phyloP scores from a whole-genome alignment of 2,329 filamentous ascomycete species.

The Aspergillus tubingensis region DNA sequence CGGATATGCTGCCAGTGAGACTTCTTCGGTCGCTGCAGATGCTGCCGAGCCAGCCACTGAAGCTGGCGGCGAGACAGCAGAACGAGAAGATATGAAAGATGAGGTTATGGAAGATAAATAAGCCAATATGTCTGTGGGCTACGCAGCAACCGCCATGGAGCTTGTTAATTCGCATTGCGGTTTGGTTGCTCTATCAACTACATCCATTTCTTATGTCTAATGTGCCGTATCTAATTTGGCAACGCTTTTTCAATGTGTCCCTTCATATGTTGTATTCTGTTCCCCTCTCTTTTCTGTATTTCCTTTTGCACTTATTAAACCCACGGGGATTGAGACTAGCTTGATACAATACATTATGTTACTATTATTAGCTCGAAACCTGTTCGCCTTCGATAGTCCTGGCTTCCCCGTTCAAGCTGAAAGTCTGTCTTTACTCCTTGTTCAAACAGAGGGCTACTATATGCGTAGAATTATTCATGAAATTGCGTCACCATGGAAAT shows the following conservation, averaged over 20 bases:
- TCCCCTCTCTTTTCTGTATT: not conserved
- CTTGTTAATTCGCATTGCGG: not conserved
- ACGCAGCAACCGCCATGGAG: not conserved
- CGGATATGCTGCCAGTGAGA: constrained; percentile 36
- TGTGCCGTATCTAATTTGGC: not conserved
- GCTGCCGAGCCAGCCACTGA: constrained; percentile 14
- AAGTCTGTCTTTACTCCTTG: no score
- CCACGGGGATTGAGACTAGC: not conserved
- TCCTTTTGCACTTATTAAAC: not conserved
- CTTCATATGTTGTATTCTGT: not conserved
- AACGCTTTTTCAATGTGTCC: not conserved
- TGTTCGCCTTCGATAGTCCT: not conserved
- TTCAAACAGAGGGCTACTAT: not conserved
- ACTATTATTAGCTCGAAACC: not conserved
- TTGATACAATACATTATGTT: not conserved
- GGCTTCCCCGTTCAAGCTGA: not conserved
- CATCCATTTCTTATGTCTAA: constrained; percentile 8
- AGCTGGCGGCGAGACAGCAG: not conserved
- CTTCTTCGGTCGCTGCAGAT: constrained; percentile 31
- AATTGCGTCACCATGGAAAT: no score
- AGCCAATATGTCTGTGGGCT: not conserved
- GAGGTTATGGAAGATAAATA: constrained; percentile 32
- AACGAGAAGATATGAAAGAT: constrained; percentile 24
- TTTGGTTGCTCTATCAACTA: not conserved
- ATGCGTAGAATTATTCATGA: no score